These are phyloP conservation scores for Daldinia vernicosa DNA, from an alignment of 495 filamentous ascomycete species.

Conservation along the genomic window DNA sequence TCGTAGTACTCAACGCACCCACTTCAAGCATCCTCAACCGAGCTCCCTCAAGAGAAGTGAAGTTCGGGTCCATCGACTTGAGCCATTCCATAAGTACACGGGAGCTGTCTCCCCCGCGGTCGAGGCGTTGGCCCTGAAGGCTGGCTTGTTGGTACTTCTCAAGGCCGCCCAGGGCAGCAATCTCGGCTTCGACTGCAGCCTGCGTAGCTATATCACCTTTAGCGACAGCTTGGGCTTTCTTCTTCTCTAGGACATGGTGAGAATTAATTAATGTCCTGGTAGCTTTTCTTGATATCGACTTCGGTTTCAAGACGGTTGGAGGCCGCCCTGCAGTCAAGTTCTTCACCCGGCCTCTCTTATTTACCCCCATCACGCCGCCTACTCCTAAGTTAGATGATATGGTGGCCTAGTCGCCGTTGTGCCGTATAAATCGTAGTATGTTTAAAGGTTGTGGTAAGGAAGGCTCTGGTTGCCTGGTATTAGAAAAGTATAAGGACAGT, in stretches of 20 bases:
- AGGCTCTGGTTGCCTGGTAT: background rate
- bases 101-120: slow-evolving; percentile 91
- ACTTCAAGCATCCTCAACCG: slow-evolving; percentile 81
- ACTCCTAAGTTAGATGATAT: background rate
- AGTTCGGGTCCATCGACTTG: slow-evolving; percentile 47
- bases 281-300: slow-evolving; percentile 77
- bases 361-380: slow-evolving; percentile 43
- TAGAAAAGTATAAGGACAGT: background rate
- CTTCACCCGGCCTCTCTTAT: slow-evolving; percentile 52
- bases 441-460: background rate
- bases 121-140: slow-evolving; percentile 81
- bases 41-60: slow-evolving; percentile 42
- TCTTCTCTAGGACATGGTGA: slow-evolving; percentile 86
- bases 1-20: slow-evolving; percentile 84
- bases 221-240: slow-evolving; percentile 69
- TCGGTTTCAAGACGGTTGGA: slow-evolving; percentile 59
- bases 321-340: slow-evolving; percentile 76
- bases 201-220: slow-evolving; percentile 68
- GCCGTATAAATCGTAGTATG: background rate
- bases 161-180: slow-evolving; percentile 74
- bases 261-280: slow-evolving; percentile 83
- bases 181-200: slow-evolving; percentile 62
- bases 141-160: slow-evolving; percentile 89
- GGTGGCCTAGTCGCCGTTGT: background rate
- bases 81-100: slow-evolving; percentile 89